Conservation (phyloP, 2,329 filamentous ascomycete genomes). For the Coniochaeta hoffmannii region DNA sequence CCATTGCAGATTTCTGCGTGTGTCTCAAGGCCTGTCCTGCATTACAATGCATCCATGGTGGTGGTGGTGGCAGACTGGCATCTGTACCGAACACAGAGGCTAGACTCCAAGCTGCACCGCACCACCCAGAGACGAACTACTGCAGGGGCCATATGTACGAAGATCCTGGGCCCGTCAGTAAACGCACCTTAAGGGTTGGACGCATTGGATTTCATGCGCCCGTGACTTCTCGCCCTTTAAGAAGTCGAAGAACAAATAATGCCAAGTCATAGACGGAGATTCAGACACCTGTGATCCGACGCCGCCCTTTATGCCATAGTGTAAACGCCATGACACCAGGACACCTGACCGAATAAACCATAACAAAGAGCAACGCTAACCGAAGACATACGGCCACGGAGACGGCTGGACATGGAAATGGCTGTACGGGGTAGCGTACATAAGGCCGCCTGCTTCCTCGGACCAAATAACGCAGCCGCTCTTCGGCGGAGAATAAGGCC, state of each 20-base stretch:
- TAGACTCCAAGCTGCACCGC: no score
- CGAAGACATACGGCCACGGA: background rate
- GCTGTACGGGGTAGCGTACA: background rate
- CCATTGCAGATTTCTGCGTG: background rate
- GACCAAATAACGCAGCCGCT: background rate
- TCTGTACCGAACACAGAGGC: background rate
- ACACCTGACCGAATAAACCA: background rate
- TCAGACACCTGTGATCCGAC: background rate
- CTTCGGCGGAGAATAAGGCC: no score
- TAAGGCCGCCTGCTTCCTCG: background rate
- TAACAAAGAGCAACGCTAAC: background rate
- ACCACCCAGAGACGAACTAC: background rate
- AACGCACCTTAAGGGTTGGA: background rate
- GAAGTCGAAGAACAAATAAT: background rate
- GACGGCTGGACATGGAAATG: background rate
- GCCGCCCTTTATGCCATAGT: background rate
- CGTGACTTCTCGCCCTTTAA: background rate
- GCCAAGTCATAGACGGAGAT: background rate
- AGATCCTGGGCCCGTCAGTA: background rate
- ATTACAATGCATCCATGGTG: background rate
- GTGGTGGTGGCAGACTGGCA: background rate
- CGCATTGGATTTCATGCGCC: background rate
- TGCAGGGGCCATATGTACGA: no score
- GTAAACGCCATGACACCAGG: background rate
- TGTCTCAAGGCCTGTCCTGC: background rate